phyloP scores from a whole-genome alignment of 2,329 filamentous ascomycete genomes.

The Penicillium freii region DNA sequence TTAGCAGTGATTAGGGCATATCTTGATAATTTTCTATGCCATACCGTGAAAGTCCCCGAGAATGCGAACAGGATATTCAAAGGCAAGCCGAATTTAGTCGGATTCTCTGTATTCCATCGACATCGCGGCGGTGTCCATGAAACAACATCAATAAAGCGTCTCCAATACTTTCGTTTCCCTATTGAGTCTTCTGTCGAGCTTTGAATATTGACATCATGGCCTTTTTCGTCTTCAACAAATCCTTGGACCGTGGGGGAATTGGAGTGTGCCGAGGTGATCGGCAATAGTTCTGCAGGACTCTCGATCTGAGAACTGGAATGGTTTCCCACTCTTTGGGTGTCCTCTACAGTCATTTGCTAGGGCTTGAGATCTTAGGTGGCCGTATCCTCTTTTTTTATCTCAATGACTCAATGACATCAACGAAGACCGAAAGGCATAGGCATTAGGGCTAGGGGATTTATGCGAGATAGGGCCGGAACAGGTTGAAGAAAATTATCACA shows the following conservation, averaged over 20 bases:
- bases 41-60: constrained; percentile 46
- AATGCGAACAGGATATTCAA: constrained; percentile 67
- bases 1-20: not conserved
- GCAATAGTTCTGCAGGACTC: not conserved
- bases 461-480: not conserved
- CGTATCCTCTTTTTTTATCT: not conserved
- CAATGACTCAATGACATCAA: not conserved
- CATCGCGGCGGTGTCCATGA: constrained; percentile 64
- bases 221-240: not conserved
- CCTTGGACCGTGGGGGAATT: not conserved
- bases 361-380: not conserved
- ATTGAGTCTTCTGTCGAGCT: not conserved
- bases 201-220: not conserved
- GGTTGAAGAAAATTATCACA: not conserved
- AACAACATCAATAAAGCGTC: constrained; percentile 31
- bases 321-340: not conserved
- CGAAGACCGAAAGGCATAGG: not conserved
- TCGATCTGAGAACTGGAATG: not conserved
- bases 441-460: not conserved
- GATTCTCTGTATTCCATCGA: constrained; percentile 65
- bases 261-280: constrained; percentile 1
- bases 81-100: constrained; percentile 65
- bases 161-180: not conserved
- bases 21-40: not conserved
- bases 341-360: constrained; percentile 1